Base-by-base conservation (phyloP, 192 early-diverging fungal species). In the Mortierella hygrophila region DNA sequence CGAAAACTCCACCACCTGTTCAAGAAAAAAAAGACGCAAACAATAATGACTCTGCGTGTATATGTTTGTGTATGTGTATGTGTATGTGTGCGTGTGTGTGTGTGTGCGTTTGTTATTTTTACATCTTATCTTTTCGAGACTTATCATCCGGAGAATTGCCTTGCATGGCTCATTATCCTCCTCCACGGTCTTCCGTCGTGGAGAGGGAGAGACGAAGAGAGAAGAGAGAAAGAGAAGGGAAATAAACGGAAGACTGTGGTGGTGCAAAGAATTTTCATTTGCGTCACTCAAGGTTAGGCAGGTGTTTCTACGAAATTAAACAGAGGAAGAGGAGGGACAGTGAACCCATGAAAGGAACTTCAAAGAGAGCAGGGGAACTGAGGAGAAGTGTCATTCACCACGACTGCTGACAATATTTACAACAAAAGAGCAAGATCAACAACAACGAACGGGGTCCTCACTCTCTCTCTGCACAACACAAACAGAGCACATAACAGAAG, bases 291-390 rank as follows among this genome's bases (percentile, higher is more conserved):
- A 65, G 26, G 60, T 57, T 57, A 57, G n/a, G 16, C 55, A 26
- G 55, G 55, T 57, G 55, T 57, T 57, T 57, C 55, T 57, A 26
- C 55, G n/a, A 57, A 57, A 57, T 26, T 57, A 57, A 65, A 29
- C 13, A 29, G 35, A 13, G 26, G 60, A 65, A 1, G 15, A 29
- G 11, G 11, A n/a, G 0, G 2, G n/a, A 60, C 5, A 60, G 57
- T 26, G 57, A n/a, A n/a, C 57, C 21, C 21, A n/a, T 23, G 60
- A 65, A 65, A 29, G 29, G 60, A 65, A 29, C 4, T 65, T 29
- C 10, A 15, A 15, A 20, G 49, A 52, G 49, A 4, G 18, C 15
- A 21, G 49, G 3, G 29, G n/a, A 60, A 60, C 23, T 16, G 3
- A 9, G 57, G n/a, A 1, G 57, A 60, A 10, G 57, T 26, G 6